Base-by-base conservation (phyloP, 1,139 yeast genomes). In the Yamadazyma sp. region DNA sequence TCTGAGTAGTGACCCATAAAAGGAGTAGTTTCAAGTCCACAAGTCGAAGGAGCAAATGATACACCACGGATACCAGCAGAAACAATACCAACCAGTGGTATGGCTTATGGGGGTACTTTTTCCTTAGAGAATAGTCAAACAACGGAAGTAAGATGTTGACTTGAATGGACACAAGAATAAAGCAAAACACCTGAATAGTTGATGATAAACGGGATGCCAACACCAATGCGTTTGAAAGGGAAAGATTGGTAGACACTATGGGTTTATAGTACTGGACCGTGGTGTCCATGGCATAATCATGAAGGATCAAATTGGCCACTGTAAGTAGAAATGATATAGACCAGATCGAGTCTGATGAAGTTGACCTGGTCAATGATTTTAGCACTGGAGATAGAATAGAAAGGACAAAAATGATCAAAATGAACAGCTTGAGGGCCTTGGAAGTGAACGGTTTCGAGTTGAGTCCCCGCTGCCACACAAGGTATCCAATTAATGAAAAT, bases 301-400 rank as follows among this genome's bases (percentile, higher is more conserved):
- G 85, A 50, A 81, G 78, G 12, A 82, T 57, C 3, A 87, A 65
- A 51, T 86, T 86, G 31, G 80, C 68, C 7, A 87, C 48, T 28
- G 86, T 81, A 18, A 92, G 67, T 78, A 95, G 82, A 37, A 85
- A 79, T 3, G 95, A 80, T 6, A 92, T 62, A 0, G 96, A 89
- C 97, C 98, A 92, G 45, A 94, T 88, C 13, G 97, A 88, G 61
- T 92, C 97, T 1, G 95, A 85, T 0, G 97, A 79, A 0, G 97
- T 88, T 0, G 96, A 86, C 49, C 80, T 78, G 0, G 97, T 89
- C 35, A 94, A 70, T 0, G 97, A 89, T 50, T 87, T 86, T 39
- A 92, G 70, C 3, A 92, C 92, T 0, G 98, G 98, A 0, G 97
- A 86, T 31, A 90, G 64, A 0, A 94, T 81, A 33, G 89, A 66